Percentiles rank a stretch among this genome's conserved stretches.
These are phyloP conservation scores for Penicillium italicum DNA, from an alignment of 2,329 filamentous ascomycete species.

Conservation along the genomic window DNA sequence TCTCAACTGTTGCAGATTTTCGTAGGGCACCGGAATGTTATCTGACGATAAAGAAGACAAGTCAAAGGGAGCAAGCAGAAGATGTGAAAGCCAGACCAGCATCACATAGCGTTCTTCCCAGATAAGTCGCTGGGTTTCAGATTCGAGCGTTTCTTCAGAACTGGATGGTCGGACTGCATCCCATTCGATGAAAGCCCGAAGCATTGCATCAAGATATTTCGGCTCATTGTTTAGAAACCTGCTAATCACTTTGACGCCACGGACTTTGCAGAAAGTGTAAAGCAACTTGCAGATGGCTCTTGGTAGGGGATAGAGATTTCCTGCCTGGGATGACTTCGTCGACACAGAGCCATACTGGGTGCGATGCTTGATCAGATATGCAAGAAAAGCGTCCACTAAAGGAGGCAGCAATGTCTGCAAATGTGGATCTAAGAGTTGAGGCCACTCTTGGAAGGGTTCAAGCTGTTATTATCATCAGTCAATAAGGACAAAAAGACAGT, in stretches of 20 bases:
- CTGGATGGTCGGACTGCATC: conserved; percentile 27
- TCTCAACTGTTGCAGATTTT: conserved; percentile 27
- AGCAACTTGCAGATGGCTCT: conserved; percentile 73
- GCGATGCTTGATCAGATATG: conserved; percentile 52
- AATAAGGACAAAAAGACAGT: not conserved
- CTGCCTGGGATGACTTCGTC: conserved; percentile 35
- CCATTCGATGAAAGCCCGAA: conserved; percentile 68
- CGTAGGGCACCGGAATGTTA: conserved; percentile 35
- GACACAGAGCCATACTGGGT: conserved; percentile 38
- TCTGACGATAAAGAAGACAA: conserved; percentile 72
- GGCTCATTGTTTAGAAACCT: conserved; percentile 90
- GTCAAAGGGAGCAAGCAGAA: conserved; percentile 85
- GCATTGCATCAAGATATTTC: conserved; percentile 73
- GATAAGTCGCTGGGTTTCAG: conserved; percentile 47
- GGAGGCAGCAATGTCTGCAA: conserved; percentile 70
- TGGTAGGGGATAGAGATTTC: conserved; percentile 51
- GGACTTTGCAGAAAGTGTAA: conserved; percentile 90
- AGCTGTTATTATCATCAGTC: conserved; percentile 46
- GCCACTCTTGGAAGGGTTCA: conserved; percentile 91
- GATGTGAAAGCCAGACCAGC: conserved; percentile 80
- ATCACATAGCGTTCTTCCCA: conserved; percentile 92
- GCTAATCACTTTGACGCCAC: conserved; percentile 87
- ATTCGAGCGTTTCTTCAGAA: conserved; percentile 13
- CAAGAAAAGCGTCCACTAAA: conserved; percentile 72
- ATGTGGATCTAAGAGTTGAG: conserved; percentile 84